A percentile compares a stretch with the other conserved stretches of the same genome.
phyloP scores from a whole-genome alignment of 495 filamentous ascomycete species.

The Terfezia boudieri region DNA sequence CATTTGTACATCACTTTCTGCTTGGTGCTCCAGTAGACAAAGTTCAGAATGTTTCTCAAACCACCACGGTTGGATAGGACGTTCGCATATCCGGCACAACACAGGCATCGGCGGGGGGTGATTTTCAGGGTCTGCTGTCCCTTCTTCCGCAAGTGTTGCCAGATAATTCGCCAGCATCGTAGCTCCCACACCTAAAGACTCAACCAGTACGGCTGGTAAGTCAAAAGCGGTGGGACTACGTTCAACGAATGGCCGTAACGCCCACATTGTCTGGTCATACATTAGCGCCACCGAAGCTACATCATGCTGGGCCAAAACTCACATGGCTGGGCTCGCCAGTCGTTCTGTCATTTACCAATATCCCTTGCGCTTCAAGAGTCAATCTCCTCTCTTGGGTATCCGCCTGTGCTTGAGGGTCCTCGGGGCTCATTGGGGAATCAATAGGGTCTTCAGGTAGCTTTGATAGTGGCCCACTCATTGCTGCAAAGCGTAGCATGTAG shows the following conservation, averaged over 20 bases:
- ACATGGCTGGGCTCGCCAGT: slow-evolving; percentile 79
- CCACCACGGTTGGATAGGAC: slow-evolving; percentile 98
- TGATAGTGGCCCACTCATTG: slow-evolving; percentile 51
- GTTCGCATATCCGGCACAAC: slow-evolving; percentile 90
- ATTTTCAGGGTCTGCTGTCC: slow-evolving; percentile 53
- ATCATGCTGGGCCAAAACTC: slow-evolving; percentile 21
- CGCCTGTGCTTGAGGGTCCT: slow-evolving; percentile 24
- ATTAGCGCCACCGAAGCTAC: slow-evolving; percentile 4
- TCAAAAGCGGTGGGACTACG: slow-evolving; percentile 74
- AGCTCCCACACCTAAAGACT: slow-evolving; percentile 80
- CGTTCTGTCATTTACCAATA: slow-evolving; percentile 85
- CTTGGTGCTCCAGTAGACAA: slow-evolving; percentile 83
- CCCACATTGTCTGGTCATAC: slow-evolving; percentile 83
- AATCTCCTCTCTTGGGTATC: slow-evolving; percentile 31
- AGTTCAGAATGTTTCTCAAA: slow-evolving; percentile 97
- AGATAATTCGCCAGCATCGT: slow-evolving; percentile 87
- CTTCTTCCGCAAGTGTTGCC: slow-evolving; percentile 68
- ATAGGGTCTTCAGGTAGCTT: slow-evolving; percentile 25
- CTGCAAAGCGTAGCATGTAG: slow-evolving; percentile 69
- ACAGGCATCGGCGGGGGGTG: slow-evolving; percentile 76
- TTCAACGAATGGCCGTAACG: slow-evolving; percentile 79
- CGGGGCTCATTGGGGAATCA: slow-evolving; percentile 14
- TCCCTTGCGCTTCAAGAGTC: slow-evolving; percentile 82
- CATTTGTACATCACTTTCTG: slow-evolving; percentile 93
- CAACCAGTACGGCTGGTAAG: slow-evolving; percentile 71